Evolutionary conservation across 2,329 filamentous ascomycete genomes (phyloP).

Genomic region (Aureobasidium sp.): DNA sequence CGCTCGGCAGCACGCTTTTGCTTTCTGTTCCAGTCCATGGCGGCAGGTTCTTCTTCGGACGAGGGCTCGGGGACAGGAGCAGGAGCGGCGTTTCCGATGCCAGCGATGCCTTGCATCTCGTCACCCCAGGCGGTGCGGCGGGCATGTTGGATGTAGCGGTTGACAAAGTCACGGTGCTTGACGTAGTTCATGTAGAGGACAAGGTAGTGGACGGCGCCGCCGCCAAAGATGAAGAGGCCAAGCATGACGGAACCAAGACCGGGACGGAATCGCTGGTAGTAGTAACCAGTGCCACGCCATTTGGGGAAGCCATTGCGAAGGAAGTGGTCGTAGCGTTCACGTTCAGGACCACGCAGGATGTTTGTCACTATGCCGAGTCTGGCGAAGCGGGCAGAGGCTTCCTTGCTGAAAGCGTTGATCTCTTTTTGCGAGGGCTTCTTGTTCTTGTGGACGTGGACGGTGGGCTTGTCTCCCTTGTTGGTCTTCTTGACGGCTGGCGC

Average conservation of each 20-base stretch:
- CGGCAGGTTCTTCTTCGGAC: constrained; percentile 41
- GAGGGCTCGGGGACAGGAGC: constrained; percentile 37
- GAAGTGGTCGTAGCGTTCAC: constrained; percentile 93
- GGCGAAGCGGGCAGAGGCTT: constrained; percentile 74
- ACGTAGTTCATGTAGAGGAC: constrained; percentile 81
- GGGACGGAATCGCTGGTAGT: constrained; percentile 89
- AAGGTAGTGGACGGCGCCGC: constrained; percentile 81
- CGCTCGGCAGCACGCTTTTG: constrained; percentile 85
- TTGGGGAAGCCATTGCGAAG: constrained; percentile 84
- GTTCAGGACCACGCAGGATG: constrained; percentile 71
- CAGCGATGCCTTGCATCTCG: constrained; percentile 63
- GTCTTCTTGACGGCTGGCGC: constrained; percentile 39
- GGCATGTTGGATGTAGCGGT: constrained; percentile 85
- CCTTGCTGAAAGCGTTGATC: constrained; percentile 70
- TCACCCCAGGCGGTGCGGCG: constrained; percentile 85
- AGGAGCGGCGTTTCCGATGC: constrained; percentile 43
- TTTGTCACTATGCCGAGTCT: constrained; percentile 77
- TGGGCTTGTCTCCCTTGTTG: constrained; percentile 45
- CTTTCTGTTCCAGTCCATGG: constrained; percentile 65
- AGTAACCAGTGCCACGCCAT: constrained; percentile 98
- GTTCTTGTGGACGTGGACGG: constrained; percentile 57
- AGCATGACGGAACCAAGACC: constrained; percentile 77
- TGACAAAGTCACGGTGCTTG: constrained; percentile 83
- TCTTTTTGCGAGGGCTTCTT: constrained; percentile 68
- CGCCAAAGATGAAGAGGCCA: constrained; percentile 74